Percentiles rank a stretch among this genome's conserved stretches.
Evolutionary conservation across 2,329 filamentous ascomycete species (phyloP).

Genomic region (Pseudophaeomoniella oleicola): DNA sequence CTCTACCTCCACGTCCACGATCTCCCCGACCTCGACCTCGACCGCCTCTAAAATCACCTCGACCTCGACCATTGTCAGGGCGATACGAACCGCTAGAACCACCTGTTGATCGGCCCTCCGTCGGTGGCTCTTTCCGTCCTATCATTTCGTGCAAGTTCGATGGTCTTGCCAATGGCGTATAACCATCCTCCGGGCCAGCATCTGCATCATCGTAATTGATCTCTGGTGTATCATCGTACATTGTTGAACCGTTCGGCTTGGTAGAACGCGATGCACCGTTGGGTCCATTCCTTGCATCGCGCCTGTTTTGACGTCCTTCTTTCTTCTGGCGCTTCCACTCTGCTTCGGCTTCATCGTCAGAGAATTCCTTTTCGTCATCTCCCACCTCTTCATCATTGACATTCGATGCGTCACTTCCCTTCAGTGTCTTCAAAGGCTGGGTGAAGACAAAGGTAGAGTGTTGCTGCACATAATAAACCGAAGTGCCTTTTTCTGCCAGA

Average conservation of each 20-base stretch:
- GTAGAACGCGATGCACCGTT: conserved; percentile 11
- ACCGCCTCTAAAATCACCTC: conserved; percentile 14
- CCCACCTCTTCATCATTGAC: conserved; percentile 82
- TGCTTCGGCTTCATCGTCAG: conserved; percentile 87
- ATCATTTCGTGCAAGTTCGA: conserved; percentile 43
- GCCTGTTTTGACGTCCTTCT: conserved; percentile 41
- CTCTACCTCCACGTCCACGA: conserved; percentile 18
- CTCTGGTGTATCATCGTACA: conserved; percentile 21
- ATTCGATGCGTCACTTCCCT: conserved; percentile 89
- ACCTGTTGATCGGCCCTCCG: conserved; percentile 12
- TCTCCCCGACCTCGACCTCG: conserved; percentile 16
- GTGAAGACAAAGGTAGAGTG: conserved; percentile 81
- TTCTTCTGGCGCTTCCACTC: conserved; percentile 61
- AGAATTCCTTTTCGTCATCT: conserved; percentile 84
- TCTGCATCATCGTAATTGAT: conserved; percentile 51
- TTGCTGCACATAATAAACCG: conserved; percentile 63
- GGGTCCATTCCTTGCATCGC: conserved; percentile 23
- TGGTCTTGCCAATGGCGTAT: conserved; percentile 57
- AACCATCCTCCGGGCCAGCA: conserved; percentile 37
- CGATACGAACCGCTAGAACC: conserved; percentile 19
- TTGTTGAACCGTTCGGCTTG: conserved; percentile 12
- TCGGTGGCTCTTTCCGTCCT: conserved; percentile 12
- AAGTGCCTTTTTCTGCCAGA: conserved; percentile 47
- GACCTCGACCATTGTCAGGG: conserved; percentile 10
- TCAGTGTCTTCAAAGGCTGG: conserved; percentile 59